Evolutionary conservation across 2,329 filamentous ascomycete species (phyloP), one percentile per base, ranked within the genome.

Genomic region (Penicillium expansum): DNA sequence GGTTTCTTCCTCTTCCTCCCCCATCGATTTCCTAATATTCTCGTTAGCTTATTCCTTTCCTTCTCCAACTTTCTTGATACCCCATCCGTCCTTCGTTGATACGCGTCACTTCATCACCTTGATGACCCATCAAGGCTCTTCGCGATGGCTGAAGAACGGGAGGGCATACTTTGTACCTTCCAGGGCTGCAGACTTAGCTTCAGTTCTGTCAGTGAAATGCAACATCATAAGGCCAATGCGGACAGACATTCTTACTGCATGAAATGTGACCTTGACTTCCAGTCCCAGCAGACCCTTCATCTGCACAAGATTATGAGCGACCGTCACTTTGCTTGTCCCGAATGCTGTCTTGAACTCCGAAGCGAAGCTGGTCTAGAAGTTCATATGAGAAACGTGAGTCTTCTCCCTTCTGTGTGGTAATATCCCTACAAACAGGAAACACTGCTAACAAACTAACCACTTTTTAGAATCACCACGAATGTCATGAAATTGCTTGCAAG

Each of bases 301-400:
- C 65, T 75, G n/a, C 82, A 84, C 69, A 82, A 82, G 63, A 69
- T 79, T 41, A 67, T 69, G 47, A 78, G 72, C 50, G 66, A 73
- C 3, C 76, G 74, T 30, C 79, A 83, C 59, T 79, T 82, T 44
- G 78, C 77, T 49, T 87, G 84, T 66, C 79, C 82, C 13, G 74
- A 84, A 41, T 86, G 84, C 52, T 81, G 80, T 13, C 67, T 77
- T 9, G 82, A 86, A 41, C 86, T 84, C 70, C 78, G 79, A 58
- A 82, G 77, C 29, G 72, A 77, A 3, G 76, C 75, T 22, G 84
- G 82, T 1, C 74, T 81, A 11, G 77, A 80, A 52, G 64, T 64
- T 20, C 84, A 87, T 60, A 76, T 84, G n/a, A 72, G 76, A 53
- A 68, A 76, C 61, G 82, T 84, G 65, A 66, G 75, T 54, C 37